Base-by-base conservation (phyloP, 2,329 filamentous ascomycete species). In the Penicillium crustosum region DNA sequence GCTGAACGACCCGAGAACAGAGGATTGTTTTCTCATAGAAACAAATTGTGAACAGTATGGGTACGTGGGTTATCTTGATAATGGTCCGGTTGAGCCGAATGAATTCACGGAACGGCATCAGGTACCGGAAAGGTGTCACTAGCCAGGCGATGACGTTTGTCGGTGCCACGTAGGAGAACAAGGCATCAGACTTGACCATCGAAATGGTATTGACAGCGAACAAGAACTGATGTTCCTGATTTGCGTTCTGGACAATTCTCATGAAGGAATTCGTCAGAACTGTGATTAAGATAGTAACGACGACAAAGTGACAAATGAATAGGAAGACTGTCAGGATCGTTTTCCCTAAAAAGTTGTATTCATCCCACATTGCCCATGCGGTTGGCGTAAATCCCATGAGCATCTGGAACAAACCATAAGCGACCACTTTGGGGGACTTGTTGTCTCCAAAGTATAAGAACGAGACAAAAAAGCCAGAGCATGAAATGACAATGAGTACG, bases 181-280 rank as follows among this genome's bases (percentile, higher is more conserved):
- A 80, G 0, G 92, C 90, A 72, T 97, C 93, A n/a, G 94, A 96
- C 75, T 97, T 97, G 64, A 97, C 93, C 90, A 96, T 95, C 5
- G 91, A 95, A 49, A 97, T 96, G 5, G 93, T 95, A 71, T 97
- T 97, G 73, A 97, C 92, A 0, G 93, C 93, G 70, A 97, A 97
- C 2, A 97, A 77, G 71, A 96, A 97, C 63, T 88, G 86, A 66
- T 97, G 93, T 75, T 97, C 93, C 72, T 97, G 89, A 54, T 91
- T 91, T 8, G 93, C 92, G 70, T 97, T 97, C 51, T 91, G 91
- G 2, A 94, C 91, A 70, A 97, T 93, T 2, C 89, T 87, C 89
- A 95, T 96, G 78, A 97, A 97, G 0, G 91, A 96, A 71, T 97
- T 97, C 6, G 93, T 96, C 61, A 97, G 75, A n/a, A 97, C 93